phyloP scores from a whole-genome alignment of 495 filamentous ascomycete genomes.

The Sphaerosporella brunnea region DNA sequence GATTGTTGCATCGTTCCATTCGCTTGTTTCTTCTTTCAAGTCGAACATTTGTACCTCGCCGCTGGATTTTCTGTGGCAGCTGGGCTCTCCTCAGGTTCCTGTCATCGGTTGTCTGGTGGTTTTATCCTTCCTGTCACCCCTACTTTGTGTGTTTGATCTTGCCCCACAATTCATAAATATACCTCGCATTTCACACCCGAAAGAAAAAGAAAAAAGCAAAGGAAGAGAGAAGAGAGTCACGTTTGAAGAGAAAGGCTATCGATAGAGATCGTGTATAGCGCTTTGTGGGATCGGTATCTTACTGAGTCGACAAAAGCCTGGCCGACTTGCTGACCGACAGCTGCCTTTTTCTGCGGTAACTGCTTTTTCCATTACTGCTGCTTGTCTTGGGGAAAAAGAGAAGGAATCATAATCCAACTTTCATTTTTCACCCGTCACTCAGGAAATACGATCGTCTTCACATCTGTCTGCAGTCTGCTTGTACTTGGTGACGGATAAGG shows the following conservation, averaged over 20 bases:
- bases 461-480: too few relatives aligned
- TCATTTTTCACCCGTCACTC: not conserved
- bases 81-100: not conserved
- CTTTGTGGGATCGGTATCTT: not conserved
- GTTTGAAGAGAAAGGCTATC: not conserved
- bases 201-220: conserved; percentile 4
- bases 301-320: conserved; percentile 1
- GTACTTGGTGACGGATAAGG: conserved; percentile 4
- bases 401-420: not conserved
- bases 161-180: conserved; percentile 8
- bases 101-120: conserved; percentile 2
- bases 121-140: conserved; percentile 4
- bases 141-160: conserved; percentile 4
- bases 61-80: conserved; percentile 1
- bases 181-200: conserved; percentile 1
- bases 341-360: conserved; percentile 1
- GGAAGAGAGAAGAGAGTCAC: not conserved
- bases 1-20: not conserved
- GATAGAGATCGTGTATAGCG: conserved; percentile 1
- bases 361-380: not conserved
- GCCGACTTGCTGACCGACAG: conserved; percentile 1
- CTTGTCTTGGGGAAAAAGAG: not conserved
- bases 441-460: too few relatives aligned
- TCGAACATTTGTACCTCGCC: not conserved
- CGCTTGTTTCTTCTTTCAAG: not conserved